Conservation (phyloP, 495 filamentous ascomycete species). For the Letharia lupina region DNA sequence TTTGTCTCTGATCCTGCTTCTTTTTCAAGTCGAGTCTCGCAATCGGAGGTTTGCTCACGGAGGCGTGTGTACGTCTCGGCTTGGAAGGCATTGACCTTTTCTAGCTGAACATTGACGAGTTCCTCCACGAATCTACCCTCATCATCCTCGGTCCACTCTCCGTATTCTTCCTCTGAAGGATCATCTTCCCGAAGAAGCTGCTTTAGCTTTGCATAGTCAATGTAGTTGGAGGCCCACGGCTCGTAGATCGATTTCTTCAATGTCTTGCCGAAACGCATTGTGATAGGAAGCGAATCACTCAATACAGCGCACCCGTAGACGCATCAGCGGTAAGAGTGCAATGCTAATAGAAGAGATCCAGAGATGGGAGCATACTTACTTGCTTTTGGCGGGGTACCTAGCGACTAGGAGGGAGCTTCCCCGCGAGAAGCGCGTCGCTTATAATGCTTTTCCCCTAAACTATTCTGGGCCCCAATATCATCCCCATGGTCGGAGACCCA, state of each 20-base stretch:
- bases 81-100: slow-evolving; percentile 92
- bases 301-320: neutral
- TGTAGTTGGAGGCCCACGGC: slow-evolving; percentile 88
- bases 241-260: slow-evolving; percentile 69
- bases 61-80: slow-evolving; percentile 62
- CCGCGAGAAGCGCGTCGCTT: too few species aligned
- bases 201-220: slow-evolving; percentile 92
- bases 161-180: slow-evolving; percentile 41
- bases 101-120: slow-evolving; percentile 84
- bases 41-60: slow-evolving; percentile 54
- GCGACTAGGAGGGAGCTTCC: too few species aligned
- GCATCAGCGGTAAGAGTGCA: neutral
- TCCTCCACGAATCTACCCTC: slow-evolving; percentile 91
- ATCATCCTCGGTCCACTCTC: slow-evolving; percentile 87
- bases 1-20: slow-evolving; percentile 29
- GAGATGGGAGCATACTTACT: neutral
- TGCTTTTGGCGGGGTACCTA: neutral
- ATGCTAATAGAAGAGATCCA: neutral
- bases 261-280: slow-evolving; percentile 89
- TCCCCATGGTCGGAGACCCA: too few species aligned
- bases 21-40: slow-evolving; percentile 44
- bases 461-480: too few species aligned
- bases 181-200: slow-evolving; percentile 69
- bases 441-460: too few species aligned
- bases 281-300: slow-evolving; percentile 22